Conservation (phyloP, 768 basidiomycete species). For the Phanerochaete carnosa region DNA sequence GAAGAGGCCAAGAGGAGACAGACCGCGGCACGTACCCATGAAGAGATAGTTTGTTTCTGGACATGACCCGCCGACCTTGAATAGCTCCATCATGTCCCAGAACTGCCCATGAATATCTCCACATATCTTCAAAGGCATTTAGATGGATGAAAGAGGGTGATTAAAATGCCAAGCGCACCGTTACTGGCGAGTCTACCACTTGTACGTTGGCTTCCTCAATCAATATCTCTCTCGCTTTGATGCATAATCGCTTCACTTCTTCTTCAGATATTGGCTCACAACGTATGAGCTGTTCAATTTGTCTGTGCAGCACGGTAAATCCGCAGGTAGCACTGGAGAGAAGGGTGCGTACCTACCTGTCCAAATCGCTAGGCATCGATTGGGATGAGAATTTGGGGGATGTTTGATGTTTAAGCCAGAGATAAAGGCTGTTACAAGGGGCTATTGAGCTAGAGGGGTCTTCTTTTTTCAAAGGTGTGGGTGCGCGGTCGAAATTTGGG, state of each 20-base stretch:
- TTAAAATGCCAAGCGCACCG: constrained; percentile 49
- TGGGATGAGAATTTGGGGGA: background rate
- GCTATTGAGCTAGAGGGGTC: background rate
- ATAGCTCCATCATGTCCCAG: constrained; percentile 94
- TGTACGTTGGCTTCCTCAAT: constrained; percentile 99
- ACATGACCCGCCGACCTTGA: constrained; percentile 89
- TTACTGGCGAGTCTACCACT: constrained; percentile 92
- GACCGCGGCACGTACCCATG: constrained; percentile 65
- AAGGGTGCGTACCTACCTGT: constrained; percentile 43
- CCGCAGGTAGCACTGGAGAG: constrained; percentile 4
- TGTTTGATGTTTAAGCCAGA: background rate
- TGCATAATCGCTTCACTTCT: constrained; percentile 91
- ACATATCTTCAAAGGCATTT: constrained; percentile 54
- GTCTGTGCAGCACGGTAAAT: constrained; percentile 44
- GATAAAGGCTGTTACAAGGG: background rate
- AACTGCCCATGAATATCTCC: constrained; percentile 99
- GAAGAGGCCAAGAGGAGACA: background rate
- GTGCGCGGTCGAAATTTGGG: background rate
- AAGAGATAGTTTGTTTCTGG: constrained; percentile 95
- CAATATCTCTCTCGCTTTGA: constrained; percentile 94
- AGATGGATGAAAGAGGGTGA: background rate
- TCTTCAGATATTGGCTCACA: constrained; percentile 96
- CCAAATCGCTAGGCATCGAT: constrained; percentile 50
- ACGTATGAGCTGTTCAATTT: constrained; percentile 90
- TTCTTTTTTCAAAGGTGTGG: background rate